Evolutionary conservation across 139 green algal genomes (phyloP).

Genomic region (Picochlorum sp.): DNA sequence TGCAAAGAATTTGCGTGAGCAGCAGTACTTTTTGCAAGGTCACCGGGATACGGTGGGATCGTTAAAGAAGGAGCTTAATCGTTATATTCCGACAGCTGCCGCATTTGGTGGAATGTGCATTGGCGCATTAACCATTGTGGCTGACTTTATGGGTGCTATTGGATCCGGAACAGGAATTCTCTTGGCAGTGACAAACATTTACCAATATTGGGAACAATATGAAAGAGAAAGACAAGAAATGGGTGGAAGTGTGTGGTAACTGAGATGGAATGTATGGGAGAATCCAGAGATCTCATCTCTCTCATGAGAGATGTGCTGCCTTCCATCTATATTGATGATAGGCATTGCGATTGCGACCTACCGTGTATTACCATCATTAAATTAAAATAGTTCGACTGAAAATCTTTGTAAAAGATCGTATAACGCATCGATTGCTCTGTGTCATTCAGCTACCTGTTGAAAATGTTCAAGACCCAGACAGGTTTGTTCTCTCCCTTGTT

Average conservation of each 20-base stretch:
- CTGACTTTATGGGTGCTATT: conserved; percentile 93
- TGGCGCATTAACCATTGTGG: conserved; percentile 93
- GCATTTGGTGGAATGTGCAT: conserved; percentile 99
- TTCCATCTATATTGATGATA: too few relatives aligned
- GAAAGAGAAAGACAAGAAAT: conserved; percentile 33
- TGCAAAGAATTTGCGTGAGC: conserved; percentile 95
- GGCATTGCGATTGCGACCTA: too few relatives aligned
- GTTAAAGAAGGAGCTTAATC: conserved; percentile 95
- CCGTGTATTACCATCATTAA: too few relatives aligned
- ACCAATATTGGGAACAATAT: conserved; percentile 50
- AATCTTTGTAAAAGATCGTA: too few relatives aligned
- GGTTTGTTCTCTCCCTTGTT: too few relatives aligned
- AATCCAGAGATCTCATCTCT: not conserved
- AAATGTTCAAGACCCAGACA: too few relatives aligned
- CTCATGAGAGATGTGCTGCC: too few relatives aligned
- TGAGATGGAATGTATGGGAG: not conserved
- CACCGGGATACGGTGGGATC: conserved; percentile 60
- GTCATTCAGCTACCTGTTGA: too few relatives aligned
- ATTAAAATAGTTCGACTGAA: too few relatives aligned
- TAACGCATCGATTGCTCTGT: too few relatives aligned
- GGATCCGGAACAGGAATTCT: conserved; percentile 89
- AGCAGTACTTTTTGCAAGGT: conserved; percentile 87
- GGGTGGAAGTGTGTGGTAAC: conserved; percentile 13
- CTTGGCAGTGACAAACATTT: conserved; percentile 98
- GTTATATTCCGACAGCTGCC: conserved; percentile 88